Evolutionary conservation across 2,329 filamentous ascomycete species (phyloP).

Genomic region (Pseudonectria buxi): DNA sequence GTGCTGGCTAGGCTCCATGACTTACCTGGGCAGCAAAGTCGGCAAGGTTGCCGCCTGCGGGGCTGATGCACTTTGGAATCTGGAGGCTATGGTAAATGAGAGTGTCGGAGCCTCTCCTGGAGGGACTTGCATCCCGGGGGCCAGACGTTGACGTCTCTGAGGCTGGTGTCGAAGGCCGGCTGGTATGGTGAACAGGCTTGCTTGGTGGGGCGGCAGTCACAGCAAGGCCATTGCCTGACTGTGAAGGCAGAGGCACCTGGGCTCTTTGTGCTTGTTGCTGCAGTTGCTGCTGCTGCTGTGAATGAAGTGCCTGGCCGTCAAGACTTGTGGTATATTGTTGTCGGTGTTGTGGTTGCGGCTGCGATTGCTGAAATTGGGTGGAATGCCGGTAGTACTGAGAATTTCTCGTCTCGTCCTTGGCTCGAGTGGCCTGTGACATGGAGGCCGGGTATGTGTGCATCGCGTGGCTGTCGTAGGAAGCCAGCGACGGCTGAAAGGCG

Average conservation of each 20-base stretch:
- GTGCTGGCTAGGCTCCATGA: constrained; percentile 1
- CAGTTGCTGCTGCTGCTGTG: too few species aligned
- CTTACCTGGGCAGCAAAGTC: constrained; percentile 78
- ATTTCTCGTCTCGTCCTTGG: constrained; percentile 28
- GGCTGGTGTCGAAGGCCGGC: constrained; percentile 32
- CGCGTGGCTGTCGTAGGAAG: constrained; percentile 41
- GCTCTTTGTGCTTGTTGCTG: neutral
- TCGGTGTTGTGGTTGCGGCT: constrained; percentile 12
- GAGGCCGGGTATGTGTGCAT: constrained; percentile 33
- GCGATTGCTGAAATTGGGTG: constrained; percentile 17
- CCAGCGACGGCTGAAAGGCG: constrained; percentile 42
- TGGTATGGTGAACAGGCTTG: constrained; percentile 23
- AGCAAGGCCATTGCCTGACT: constrained; percentile 12
- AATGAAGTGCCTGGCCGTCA: neutral
- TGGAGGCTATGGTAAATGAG: constrained; percentile 57
- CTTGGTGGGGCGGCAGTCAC: constrained; percentile 10
- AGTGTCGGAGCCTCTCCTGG: constrained; percentile 34
- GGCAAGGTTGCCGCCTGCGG: constrained; percentile 66
- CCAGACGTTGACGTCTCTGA: constrained; percentile 21
- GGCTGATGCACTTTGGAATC: constrained; percentile 69
- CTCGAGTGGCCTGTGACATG: constrained; percentile 27
- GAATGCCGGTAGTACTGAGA: constrained; percentile 27
- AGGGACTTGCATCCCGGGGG: constrained; percentile 25
- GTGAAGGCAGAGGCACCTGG: constrained; percentile 8
- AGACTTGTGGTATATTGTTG: constrained; percentile 5